Conservation (phyloP, 73 alveolate species). For the Durusdinium trenchii region DNA sequence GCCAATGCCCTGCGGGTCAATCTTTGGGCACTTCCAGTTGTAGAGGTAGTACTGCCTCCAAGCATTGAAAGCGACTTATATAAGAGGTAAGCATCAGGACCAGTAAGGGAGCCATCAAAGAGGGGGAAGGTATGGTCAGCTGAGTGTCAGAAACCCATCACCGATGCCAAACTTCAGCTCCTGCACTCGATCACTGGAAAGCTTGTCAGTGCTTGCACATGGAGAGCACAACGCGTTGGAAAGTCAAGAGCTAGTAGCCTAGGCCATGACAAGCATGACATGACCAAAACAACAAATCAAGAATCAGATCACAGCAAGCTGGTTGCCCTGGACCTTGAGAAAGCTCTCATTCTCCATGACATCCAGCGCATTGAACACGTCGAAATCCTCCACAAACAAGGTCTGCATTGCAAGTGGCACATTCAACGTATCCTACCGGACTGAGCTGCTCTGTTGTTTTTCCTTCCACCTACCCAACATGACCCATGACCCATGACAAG, state of each 20-base stretch:
- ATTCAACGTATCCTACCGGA: too few relatives aligned
- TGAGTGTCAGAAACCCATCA: slow-evolving; percentile 61
- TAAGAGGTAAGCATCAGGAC: not conserved
- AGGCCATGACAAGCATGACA: not conserved
- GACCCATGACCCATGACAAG: too few relatives aligned
- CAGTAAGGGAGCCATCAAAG: not conserved
- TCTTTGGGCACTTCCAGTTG: slow-evolving; percentile 98
- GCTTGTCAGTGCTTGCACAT: too few relatives aligned
- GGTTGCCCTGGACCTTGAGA: slow-evolving; percentile 75
- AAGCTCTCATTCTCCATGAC: slow-evolving; percentile 98
- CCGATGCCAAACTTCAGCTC: slow-evolving; percentile 90
- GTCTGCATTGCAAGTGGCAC: too few relatives aligned
- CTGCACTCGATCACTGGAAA: too few relatives aligned
- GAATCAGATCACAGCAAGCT: not conserved
- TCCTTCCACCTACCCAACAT: too few relatives aligned
- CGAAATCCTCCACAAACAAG: slow-evolving; percentile 99
- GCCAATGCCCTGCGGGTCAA: slow-evolving; percentile 91
- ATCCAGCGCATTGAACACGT: slow-evolving; percentile 99
- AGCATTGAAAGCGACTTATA: not conserved
- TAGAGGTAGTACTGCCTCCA: slow-evolving; percentile 98
- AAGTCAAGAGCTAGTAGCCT: too few relatives aligned
- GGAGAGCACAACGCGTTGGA: not conserved
- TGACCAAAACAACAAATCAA: not conserved
- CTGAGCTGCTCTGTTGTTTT: too few relatives aligned
- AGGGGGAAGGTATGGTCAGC: not conserved